Base-by-base conservation (phyloP, 2,329 filamentous ascomycete species). In the Fusarium oligoseptatum region DNA sequence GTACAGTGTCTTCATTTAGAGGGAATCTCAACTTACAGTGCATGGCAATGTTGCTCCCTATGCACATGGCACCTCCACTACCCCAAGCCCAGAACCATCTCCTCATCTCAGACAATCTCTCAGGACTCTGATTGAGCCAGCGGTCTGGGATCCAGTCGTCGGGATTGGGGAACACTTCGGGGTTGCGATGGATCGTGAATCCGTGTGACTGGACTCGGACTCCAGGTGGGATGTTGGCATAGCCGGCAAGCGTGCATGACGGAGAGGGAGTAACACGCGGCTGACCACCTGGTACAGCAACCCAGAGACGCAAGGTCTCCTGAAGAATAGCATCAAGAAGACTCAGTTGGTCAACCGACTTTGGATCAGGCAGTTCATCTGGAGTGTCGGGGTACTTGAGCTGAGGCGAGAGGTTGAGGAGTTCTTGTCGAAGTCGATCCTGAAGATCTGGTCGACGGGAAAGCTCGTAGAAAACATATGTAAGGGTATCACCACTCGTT, bases 41-140 rank as follows among this genome's bases (percentile, higher is more conserved):
- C 4, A 15, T 52, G n/a, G 65, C 65, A 57, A 67, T 62, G 37
- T 67, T 62, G 37, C 65, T 67, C 9, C 65, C 65, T 14, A 67
- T 63, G 4, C 65, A 67, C 57, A 67, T 67, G 10, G 57, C 37
- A 22, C 58, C 57, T 32, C 65, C 65, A 24, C 65, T 67, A 2
- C 65, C 57, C 45, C 58, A 67, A 14, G 65, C 65, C 65, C 65
- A 67, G 39, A 67, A 67, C 65, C 65, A 67, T 36, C 45, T 57
- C 29, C 58, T 34, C 65, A 67, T 67, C 32, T 67, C 45, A 1
- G 57, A 22, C 34, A 67, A 17, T 15, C 29, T 43, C 14, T 62
- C 65, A 0, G 65, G 58, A 1, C 29, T 37, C 14, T 62, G 57
- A 10, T 67, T 37, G 10, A 67, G 32, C 65, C 65, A 67, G 6